A percentile compares a stretch with the other conserved stretches of the same genome.
phyloP scores from a whole-genome alignment of 768 basidiomycete species.

The Peribolospora kevripleyi region DNA sequence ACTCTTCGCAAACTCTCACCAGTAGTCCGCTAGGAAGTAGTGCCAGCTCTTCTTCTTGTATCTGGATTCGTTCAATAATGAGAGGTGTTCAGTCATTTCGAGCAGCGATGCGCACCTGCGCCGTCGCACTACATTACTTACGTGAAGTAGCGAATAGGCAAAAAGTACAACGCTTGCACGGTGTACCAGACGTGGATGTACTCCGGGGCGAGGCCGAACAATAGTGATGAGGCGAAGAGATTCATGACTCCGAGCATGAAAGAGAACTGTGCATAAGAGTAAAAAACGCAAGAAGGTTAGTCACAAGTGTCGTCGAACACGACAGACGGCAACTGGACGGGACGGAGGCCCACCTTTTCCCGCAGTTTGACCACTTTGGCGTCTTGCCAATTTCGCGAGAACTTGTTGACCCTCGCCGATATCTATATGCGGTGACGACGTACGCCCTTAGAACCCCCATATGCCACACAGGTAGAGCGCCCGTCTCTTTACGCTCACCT shows the following conservation, averaged over 20 bases:
- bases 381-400: constrained; percentile 8
- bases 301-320: neutral
- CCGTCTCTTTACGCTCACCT: too few relatives aligned
- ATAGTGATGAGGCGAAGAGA: constrained; percentile 52
- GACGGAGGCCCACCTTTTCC: constrained; percentile 28
- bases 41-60: constrained; percentile 90
- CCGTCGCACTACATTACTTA: too few relatives aligned
- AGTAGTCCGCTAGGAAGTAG: constrained; percentile 60
- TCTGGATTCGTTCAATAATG: too few relatives aligned
- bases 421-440: constrained; percentile 20
- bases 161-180: constrained; percentile 44
- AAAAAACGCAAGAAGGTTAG: constrained; percentile 29
- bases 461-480: too few relatives aligned
- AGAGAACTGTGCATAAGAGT: constrained; percentile 40
- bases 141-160: constrained; percentile 54
- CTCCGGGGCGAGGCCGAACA: constrained; percentile 73
- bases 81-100: too few relatives aligned
- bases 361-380: constrained; percentile 50
- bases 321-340: neutral
- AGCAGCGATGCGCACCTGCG: too few relatives aligned
- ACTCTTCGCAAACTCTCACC: neutral
- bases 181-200: constrained; percentile 69
- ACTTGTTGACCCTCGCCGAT: constrained; percentile 43
- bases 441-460: too few relatives aligned
- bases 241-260: constrained; percentile 17